Base-by-base conservation (phyloP, 768 basidiomycete genomes). In the Harrya chromipes region DNA sequence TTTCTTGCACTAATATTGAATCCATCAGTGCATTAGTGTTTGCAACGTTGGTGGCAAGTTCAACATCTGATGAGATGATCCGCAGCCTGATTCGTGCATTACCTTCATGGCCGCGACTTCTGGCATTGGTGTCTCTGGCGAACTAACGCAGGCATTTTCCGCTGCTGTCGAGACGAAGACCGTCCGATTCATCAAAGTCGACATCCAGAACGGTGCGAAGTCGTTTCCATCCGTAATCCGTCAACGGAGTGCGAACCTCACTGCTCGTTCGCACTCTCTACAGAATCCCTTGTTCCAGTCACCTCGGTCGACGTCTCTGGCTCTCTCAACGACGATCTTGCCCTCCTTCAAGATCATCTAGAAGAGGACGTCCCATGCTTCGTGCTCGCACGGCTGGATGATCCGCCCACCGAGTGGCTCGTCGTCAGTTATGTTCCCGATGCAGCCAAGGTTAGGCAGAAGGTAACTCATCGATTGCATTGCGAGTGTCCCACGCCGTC, bases 351-450 rank as follows among this genome's bases (percentile, higher is more conserved):
- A 59, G 73, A 72, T 12, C 56, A 86, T 34, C 70, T 91, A 0
- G 73, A 84, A 27, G 79, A 84, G 24, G 69, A 79, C 48, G 62
- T 69, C 1, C 88, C 91, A 20, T 83, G 88, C n/a, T 93, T 91
- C 68, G 68, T 92, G 38, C 80, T 93, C 19, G 80, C 77, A 10
- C 80, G 81, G 47, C 65, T 82, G 31, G 87, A 88, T 55, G 69
- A 74, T 17, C 75, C 84, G 2, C 72, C 74, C 0, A 59, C 78
- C 1, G 79, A 84, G 54, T 94, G 90, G 90, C 71, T 89, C 31
- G 75, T 78, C 7, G 77, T 92, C 50, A 84, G 73, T 61, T 94
- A 90, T 62, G 88, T 94, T 6, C 92, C 92, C 1, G 92, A 94
- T 53, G 63, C 75, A 17, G 87, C 92, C 23, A 84, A 78, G 69